Conservation (phyloP, 2,329 filamentous ascomycete species). For the Aspergillus transmontanensis region DNA sequence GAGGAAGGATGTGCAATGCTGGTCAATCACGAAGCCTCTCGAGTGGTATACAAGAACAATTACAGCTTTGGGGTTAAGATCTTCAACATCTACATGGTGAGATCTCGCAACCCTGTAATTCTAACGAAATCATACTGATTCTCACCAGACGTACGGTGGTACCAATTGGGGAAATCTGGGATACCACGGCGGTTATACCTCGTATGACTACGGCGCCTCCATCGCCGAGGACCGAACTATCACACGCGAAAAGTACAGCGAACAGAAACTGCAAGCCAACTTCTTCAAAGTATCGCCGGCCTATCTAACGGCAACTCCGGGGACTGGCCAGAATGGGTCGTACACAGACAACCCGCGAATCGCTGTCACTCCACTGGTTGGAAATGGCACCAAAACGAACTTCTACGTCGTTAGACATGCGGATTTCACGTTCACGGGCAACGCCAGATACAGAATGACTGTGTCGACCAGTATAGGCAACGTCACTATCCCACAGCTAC, state of each 20-base stretch:
- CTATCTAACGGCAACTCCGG: constrained; percentile 63
- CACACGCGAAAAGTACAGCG: constrained; percentile 72
- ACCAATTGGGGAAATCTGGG: constrained; percentile 82
- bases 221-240: constrained; percentile 71
- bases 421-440: constrained; percentile 13
- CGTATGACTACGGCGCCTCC: constrained; percentile 60
- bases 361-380: background rate
- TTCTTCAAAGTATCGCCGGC: constrained; percentile 72
- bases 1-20: background rate
- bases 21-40: constrained; percentile 4
- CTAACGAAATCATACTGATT: constrained; percentile 23
- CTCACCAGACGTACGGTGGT: constrained; percentile 63
- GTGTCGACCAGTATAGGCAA: constrained; percentile 3
- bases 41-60: constrained; percentile 76
- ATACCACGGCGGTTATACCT: constrained; percentile 64
- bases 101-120: background rate
- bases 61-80: constrained; percentile 67
- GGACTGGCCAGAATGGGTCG: constrained; percentile 19
- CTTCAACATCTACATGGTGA: constrained; percentile 71
- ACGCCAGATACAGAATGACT: background rate
- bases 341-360: constrained; percentile 5
- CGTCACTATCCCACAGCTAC: constrained; percentile 1
- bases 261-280: constrained; percentile 73
- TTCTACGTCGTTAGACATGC: constrained; percentile 16
- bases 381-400: background rate